phyloP scores from a whole-genome alignment of 192 early-diverging fungal species.

The Coemansia aciculifera region DNA sequence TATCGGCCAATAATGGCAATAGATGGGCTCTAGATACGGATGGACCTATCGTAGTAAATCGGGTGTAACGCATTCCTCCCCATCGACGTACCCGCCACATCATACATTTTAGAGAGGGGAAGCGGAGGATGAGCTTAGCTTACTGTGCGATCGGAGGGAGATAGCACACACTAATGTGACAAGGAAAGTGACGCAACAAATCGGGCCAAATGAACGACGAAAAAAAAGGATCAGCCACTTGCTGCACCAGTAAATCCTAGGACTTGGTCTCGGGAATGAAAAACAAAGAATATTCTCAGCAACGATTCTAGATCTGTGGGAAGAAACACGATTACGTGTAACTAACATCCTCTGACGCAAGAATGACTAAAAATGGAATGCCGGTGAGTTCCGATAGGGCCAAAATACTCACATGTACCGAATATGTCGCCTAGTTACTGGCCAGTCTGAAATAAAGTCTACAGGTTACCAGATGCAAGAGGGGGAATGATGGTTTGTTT shows the following conservation, averaged over 20 bases:
- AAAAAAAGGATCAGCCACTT: not conserved
- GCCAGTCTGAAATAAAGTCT: not conserved
- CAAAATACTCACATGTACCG: not conserved
- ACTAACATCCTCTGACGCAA: not conserved
- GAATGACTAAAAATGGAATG: not conserved
- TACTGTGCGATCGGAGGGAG: not conserved
- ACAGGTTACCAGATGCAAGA: not conserved
- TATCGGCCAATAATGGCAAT: not conserved
- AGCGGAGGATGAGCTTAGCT: not conserved
- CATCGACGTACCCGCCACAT: not conserved
- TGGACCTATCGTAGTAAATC: not conserved
- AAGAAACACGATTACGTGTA: not conserved
- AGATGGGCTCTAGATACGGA: not conserved
- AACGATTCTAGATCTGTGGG: not conserved
- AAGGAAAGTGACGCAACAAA: not conserved
- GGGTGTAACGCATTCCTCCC: constrained; percentile 5
- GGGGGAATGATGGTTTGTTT: not conserved
- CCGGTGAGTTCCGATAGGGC: not conserved
- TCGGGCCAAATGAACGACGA: not conserved
- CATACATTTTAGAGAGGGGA: not conserved
- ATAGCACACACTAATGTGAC: not conserved
- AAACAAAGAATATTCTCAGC: not conserved
- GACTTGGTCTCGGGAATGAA: not conserved
- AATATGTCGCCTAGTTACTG: constrained; percentile 1
- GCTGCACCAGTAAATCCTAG: not conserved